phyloP scores from a whole-genome alignment of 306 rosid genomes.

The Sophora flavescens region DNA sequence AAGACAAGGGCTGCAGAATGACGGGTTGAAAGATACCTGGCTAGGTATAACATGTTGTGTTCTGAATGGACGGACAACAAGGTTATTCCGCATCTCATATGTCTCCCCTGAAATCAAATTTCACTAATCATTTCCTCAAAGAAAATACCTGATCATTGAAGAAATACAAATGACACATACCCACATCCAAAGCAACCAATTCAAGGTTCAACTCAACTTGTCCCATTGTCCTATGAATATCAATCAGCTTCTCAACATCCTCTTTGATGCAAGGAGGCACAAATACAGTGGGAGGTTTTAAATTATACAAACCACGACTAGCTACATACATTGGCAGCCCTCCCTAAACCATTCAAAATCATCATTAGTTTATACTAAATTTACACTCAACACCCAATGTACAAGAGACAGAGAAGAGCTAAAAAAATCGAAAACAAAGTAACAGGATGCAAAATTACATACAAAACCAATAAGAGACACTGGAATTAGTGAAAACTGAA shows the following conservation, averaged over 20 bases:
- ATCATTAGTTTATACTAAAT: conserved; percentile 16
- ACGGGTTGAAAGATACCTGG: conserved; percentile 65
- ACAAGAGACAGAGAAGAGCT: conserved; percentile 18
- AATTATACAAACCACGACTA: conserved; percentile 87
- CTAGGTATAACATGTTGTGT: conserved; percentile 94
- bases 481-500: conserved; percentile 9
- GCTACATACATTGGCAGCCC: conserved; percentile 96
- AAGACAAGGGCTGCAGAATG: conserved; percentile 2
- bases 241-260: conserved; percentile 87
- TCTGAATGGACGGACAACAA: conserved; percentile 92
- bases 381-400: conserved; percentile 18
- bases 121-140: conserved; percentile 39
- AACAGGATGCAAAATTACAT: conserved; percentile 10
- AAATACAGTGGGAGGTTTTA: conserved; percentile 88
- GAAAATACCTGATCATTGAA: conserved; percentile 22
- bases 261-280: conserved; percentile 91
- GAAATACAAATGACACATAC: conserved; percentile 59
- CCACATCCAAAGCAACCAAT: conserved; percentile 87
- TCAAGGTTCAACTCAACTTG: conserved; percentile 82
- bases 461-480: not conserved
- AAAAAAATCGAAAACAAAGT: conserved; percentile 18
- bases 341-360: conserved; percentile 65
- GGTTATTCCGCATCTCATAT: conserved; percentile 86
- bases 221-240: conserved; percentile 86
- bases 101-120: conserved; percentile 82